Evolutionary conservation across 2,329 filamentous ascomycete genomes (phyloP).

Genomic region (Pestalotiopsis sp.): DNA sequence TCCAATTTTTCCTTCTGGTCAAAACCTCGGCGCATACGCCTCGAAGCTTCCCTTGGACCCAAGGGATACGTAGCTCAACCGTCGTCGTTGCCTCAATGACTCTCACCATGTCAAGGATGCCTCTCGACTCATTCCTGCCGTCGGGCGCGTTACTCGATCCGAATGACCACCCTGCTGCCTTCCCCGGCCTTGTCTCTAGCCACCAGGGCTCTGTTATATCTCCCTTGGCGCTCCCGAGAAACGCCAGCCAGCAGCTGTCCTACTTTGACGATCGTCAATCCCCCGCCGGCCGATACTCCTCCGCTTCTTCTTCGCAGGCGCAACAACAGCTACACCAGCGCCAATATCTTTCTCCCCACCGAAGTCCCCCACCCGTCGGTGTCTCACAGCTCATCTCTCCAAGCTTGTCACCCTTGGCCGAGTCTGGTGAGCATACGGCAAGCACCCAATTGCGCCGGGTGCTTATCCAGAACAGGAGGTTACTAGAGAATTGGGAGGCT

Average conservation of each 20-base stretch:
- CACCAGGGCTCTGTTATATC: constrained; percentile 38
- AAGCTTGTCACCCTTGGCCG: constrained; percentile 16
- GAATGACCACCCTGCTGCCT: constrained; percentile 28
- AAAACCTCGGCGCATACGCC: not conserved
- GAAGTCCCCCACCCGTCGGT: constrained; percentile 20
- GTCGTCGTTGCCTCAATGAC: constrained; percentile 20
- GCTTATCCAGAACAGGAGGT: constrained; percentile 24
- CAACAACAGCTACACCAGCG: constrained; percentile 21
- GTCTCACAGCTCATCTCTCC: constrained; percentile 19
- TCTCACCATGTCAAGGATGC: constrained; percentile 41
- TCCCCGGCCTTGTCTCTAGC: constrained; percentile 19
- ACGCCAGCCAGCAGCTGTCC: constrained; percentile 32
- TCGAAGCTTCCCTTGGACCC: not conserved
- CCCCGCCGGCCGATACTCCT: constrained; percentile 22
- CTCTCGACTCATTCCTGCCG: constrained; percentile 43
- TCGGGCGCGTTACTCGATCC: constrained; percentile 36
- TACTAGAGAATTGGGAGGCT: constrained; percentile 51
- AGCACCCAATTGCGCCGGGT: constrained; percentile 19
- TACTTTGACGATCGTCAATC: constrained; percentile 36
- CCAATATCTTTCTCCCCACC: constrained; percentile 24
- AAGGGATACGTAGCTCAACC: not conserved
- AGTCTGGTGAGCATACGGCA: constrained; percentile 19
- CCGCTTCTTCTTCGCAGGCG: constrained; percentile 20
- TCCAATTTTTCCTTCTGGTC: not conserved
- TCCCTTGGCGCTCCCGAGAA: constrained; percentile 37